Percentiles rank a stretch among this genome's conserved stretches.
phyloP scores from a whole-genome alignment of 108 stramenopile genomes.

The Parmales sp. region DNA sequence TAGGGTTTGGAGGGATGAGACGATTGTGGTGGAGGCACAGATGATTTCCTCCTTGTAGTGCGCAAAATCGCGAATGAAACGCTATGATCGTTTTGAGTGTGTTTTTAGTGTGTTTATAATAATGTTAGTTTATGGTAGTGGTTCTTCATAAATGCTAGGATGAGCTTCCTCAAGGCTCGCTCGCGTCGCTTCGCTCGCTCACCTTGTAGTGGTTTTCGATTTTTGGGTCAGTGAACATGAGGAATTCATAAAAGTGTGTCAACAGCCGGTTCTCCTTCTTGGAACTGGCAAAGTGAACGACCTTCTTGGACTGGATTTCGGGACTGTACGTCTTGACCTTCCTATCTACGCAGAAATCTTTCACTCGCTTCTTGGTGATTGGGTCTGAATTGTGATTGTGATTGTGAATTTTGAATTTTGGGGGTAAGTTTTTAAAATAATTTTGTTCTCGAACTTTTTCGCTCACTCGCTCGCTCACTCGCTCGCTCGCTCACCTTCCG shows the following conservation, averaged over 20 bases:
- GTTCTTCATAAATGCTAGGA: too few species aligned
- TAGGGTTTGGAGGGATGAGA: too few species aligned
- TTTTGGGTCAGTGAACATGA: conserved; percentile 56
- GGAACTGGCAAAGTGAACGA: conserved; percentile 53
- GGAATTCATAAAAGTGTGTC: conserved; percentile 66
- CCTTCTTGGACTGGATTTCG: conserved; percentile 40
- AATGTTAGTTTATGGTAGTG: too few species aligned
- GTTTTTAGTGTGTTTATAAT: conserved; percentile 21
- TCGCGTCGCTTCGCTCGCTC: conserved; percentile 49
- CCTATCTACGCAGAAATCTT: conserved; percentile 47
- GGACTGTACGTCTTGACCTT: conserved; percentile 50
- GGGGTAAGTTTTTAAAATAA: too few species aligned
- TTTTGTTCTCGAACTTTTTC: conserved; percentile 19
- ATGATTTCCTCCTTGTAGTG: too few species aligned
- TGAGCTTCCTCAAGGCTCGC: too few species aligned
- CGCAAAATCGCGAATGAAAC: conserved; percentile 21
- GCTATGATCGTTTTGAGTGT: background rate
- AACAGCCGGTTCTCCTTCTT: conserved; percentile 53
- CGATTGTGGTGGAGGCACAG: too few species aligned
- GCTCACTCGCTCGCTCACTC: conserved; percentile 23
- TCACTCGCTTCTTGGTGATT: conserved; percentile 35
- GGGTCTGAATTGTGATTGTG: too few species aligned
- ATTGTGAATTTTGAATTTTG: too few species aligned
- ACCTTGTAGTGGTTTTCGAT: too few species aligned
- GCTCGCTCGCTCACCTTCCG: too few species aligned